Evolutionary conservation across 768 basidiomycete species (phyloP), one percentile per base, ranked within the genome.

Genomic region (Lactarius deliciosus): DNA sequence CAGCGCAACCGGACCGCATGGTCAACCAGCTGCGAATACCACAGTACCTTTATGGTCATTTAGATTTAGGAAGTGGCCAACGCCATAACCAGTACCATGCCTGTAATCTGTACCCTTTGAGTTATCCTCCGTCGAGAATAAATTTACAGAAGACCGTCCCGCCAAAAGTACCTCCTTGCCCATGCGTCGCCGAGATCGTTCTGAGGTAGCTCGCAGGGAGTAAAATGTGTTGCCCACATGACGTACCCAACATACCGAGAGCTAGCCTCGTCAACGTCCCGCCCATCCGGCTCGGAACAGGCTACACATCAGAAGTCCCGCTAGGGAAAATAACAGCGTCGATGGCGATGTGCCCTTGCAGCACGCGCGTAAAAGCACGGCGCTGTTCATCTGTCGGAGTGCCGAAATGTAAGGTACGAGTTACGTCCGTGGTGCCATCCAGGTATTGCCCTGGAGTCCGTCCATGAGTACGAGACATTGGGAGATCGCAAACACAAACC

Each of bases 391-490:
- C 80, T 8, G 88, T 87, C 0, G 96, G 94, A 1, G 81, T 87
- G 36, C 94, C 94, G 74, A 98, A 99, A 74, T 98, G 95, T 88
- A 93, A 64, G 67, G 94, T 96, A 53, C 95, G 81, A 1, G 96
- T 96, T 18, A 91, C 91, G 73, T 98, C 96, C 1, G 97, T 99
- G 0, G 97, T 98, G 10, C 96, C 96, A 71, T 98, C 96, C 38
- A 85, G 75, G 77, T 88, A 96, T 77, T 97, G 95, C 2, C 83
- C 89, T 90, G 68, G 18, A 1, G 25, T 3, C n/a, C 40, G 16
- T 32, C 57, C 41, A 18, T 55, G 47, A 69, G 13, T 55, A 56
- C 7, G 1, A 4, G n/a, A 40, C 30, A 55, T 28, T 9, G 32
- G 28, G 60, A 9, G 38, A 15, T 18, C 36, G 5, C 25, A 4